Evolutionary conservation across 306 rosid species (phyloP).

Genomic region (Nissolia schottii): DNA sequence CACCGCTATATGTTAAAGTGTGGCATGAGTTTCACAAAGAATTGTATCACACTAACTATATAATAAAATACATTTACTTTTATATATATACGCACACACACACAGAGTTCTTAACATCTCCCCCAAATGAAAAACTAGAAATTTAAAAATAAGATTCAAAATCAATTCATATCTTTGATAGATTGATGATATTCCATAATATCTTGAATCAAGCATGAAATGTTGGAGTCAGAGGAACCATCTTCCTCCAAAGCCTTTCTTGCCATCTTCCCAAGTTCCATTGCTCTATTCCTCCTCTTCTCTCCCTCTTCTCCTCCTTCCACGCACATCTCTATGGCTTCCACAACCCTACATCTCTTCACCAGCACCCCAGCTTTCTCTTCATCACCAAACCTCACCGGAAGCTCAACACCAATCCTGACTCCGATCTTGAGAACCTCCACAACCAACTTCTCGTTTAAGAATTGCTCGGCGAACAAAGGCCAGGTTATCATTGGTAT

Average conservation of each 20-base stretch:
- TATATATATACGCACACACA: neutral
- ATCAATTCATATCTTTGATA: neutral
- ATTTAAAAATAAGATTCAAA: neutral
- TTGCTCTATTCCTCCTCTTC: slow-evolving; percentile 44
- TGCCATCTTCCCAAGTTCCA: slow-evolving; percentile 46
- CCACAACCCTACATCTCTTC: slow-evolving; percentile 35
- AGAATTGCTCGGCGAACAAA: slow-evolving; percentile 64
- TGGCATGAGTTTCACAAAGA: too few relatives aligned
- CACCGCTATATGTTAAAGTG: too few relatives aligned
- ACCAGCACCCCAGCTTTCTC: slow-evolving; percentile 55
- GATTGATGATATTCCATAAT: slow-evolving; percentile 11
- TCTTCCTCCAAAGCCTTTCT: slow-evolving; percentile 36
- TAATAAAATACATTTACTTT: neutral
- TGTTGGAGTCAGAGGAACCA: slow-evolving; percentile 55
- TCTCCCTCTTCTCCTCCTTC: slow-evolving; percentile 50
- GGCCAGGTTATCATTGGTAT: slow-evolving; percentile 85
- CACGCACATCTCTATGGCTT: slow-evolving; percentile 50
- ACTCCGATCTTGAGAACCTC: slow-evolving; percentile 59
- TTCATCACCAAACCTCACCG: slow-evolving; percentile 75
- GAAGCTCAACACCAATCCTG: slow-evolving; percentile 55
- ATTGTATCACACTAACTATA: neutral
- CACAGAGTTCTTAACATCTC: neutral
- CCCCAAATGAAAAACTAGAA: too few relatives aligned
- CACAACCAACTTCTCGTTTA: slow-evolving; percentile 57
- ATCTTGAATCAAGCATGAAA: slow-evolving; percentile 49